A percentile compares a stretch with the other conserved stretches of the same genome.
Conservation (phyloP, 1,284 basidiomycete species). For the Cryptococcus sp. region DNA sequence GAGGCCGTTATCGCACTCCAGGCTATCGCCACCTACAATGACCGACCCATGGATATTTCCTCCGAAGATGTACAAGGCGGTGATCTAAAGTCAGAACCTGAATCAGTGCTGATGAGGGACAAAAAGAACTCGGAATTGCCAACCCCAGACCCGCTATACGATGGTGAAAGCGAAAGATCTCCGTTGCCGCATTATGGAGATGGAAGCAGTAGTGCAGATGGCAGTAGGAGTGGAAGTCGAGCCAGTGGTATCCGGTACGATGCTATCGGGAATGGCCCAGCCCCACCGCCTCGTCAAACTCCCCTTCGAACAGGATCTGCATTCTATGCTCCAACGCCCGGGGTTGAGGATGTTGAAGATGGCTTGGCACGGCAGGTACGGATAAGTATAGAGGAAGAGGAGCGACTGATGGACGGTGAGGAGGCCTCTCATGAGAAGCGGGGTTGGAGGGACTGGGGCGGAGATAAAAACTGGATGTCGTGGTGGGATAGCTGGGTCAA, state of each 20-base stretch:
- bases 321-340: constrained; percentile 20
- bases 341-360: constrained; percentile 14
- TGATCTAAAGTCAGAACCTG: not conserved
- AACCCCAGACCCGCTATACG: constrained; percentile 3
- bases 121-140: constrained; percentile 16
- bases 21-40: constrained; percentile 79
- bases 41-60: constrained; percentile 61
- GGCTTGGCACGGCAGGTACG: constrained; percentile 14
- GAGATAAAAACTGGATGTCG: constrained; percentile 1
- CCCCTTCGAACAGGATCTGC: constrained; percentile 28
- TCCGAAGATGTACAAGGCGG: constrained; percentile 60
- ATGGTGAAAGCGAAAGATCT: constrained; percentile 5
- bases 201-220: not conserved
- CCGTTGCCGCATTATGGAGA: constrained; percentile 10
- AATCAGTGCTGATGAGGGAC: not conserved
- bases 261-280: constrained; percentile 19
- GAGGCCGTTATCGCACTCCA: constrained; percentile 78
- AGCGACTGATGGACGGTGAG: constrained; percentile 1
- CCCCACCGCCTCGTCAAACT: constrained; percentile 8
- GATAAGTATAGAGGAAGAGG: constrained; percentile 3
- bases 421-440: not conserved
- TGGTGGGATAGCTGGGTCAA: constrained; percentile 56
- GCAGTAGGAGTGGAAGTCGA: not conserved
- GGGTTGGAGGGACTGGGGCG: constrained; percentile 4
- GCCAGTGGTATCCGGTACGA: constrained; percentile 16